These are phyloP conservation scores for Cladosporium colombiae DNA, from an alignment of 2,329 filamentous ascomycete species.

Conservation along the genomic window DNA sequence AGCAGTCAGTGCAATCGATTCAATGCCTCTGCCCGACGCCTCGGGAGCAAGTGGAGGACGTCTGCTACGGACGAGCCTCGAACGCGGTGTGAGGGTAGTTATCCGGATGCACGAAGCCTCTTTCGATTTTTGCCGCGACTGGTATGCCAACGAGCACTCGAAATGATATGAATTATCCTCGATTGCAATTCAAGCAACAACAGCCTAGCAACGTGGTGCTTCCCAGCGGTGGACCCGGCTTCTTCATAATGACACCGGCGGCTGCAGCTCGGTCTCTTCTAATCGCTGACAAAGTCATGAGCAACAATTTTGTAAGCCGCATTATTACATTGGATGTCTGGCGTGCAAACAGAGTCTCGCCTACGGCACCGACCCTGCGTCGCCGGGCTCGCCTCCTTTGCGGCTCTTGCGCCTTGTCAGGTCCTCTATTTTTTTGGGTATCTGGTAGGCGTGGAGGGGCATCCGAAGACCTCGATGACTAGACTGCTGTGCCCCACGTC, in stretches of 20 bases:
- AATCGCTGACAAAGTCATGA: conserved; percentile 19
- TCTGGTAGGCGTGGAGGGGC: background rate
- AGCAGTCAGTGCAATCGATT: background rate
- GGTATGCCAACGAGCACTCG: background rate
- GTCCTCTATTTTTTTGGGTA: background rate
- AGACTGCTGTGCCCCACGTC: background rate
- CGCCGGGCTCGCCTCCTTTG: background rate
- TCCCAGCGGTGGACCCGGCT: background rate
- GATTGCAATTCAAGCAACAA: background rate
- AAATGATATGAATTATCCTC: background rate
- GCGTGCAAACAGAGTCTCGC: background rate
- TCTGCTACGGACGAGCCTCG: conserved; percentile 1
- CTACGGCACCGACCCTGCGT: background rate
- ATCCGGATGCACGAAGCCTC: background rate
- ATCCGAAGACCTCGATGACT: conserved; percentile 3
- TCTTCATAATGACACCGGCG: conserved; percentile 17
- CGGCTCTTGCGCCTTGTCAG: background rate
- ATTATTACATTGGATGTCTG: background rate
- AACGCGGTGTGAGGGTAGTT: background rate
- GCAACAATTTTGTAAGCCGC: conserved; percentile 4
- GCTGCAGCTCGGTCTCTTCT: conserved; percentile 20
- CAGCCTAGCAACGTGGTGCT: conserved; percentile 14
- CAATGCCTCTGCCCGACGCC: background rate
- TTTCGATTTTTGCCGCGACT: conserved; percentile 1
- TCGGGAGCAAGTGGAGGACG: conserved; percentile 3